Conservation (phyloP, 352 stramenopile species). For the Albugo laibachii region DNA sequence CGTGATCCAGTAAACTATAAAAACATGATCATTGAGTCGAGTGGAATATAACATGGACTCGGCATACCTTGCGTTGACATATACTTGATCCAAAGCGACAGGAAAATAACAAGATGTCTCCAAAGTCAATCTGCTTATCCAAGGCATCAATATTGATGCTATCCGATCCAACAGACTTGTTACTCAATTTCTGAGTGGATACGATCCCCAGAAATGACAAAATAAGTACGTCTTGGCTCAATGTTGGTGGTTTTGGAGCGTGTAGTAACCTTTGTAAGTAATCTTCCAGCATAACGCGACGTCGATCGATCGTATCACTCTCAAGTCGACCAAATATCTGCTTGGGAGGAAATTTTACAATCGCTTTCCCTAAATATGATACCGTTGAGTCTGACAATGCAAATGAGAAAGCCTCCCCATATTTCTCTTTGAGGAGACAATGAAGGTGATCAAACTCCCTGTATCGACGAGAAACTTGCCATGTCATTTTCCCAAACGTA, state of each 20-base stretch:
- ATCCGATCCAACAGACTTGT: constrained; percentile 15
- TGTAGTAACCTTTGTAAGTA: constrained; percentile 34
- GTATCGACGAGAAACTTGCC: constrained; percentile 42
- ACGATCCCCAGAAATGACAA: constrained; percentile 49
- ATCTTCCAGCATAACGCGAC: constrained; percentile 39
- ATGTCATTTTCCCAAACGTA: constrained; percentile 41
- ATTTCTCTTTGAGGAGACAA: constrained; percentile 7
- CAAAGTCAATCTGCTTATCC: constrained; percentile 39
- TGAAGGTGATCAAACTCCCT: constrained; percentile 25
- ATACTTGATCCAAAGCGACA: constrained; percentile 57
- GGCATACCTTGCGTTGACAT: constrained; percentile 47
- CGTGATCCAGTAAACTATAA: constrained; percentile 41
- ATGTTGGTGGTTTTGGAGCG: constrained; percentile 10
- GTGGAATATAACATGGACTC: neutral
- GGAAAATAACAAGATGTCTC: constrained; percentile 69
- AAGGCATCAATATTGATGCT: constrained; percentile 59
- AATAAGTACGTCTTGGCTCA: constrained; percentile 37
- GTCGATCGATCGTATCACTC: constrained; percentile 34
- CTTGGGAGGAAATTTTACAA: constrained; percentile 36
- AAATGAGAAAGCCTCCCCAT: constrained; percentile 2
- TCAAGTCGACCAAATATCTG: constrained; percentile 44
- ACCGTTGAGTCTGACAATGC: neutral
- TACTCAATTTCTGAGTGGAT: constrained; percentile 38
- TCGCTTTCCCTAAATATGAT: constrained; percentile 3
- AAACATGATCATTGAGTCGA: neutral